Evolutionary conservation across 805 yeast species (phyloP).

Genomic region (Monosporozyma solicola): DNA sequence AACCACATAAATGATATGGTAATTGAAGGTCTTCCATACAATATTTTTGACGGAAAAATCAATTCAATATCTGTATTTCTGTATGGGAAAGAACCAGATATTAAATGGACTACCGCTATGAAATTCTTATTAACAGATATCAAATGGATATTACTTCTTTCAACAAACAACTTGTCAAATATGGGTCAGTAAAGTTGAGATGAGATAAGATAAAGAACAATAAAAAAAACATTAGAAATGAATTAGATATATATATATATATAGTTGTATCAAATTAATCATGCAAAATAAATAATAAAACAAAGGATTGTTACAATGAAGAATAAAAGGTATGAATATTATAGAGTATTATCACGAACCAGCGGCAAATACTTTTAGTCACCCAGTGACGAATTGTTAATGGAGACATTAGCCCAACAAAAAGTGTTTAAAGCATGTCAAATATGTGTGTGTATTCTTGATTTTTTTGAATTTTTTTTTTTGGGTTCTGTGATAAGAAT

Average conservation of each 20-base stretch:
- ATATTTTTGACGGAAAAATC: constrained; percentile 59
- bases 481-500: too few relatives aligned
- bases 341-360: too few relatives aligned
- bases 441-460: too few relatives aligned
- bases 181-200: background rate
- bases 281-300: background rate
- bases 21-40: constrained; percentile 54
- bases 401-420: too few relatives aligned
- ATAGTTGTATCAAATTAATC: background rate
- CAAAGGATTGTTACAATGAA: constrained; percentile 12
- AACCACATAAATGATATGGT: background rate
- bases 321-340: background rate
- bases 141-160: constrained; percentile 78
- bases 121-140: constrained; percentile 68
- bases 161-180: constrained; percentile 35
- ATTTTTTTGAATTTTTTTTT: too few relatives aligned
- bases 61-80: constrained; percentile 72
- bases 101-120: constrained; percentile 88
- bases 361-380: too few relatives aligned
- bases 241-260: background rate
- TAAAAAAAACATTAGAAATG: background rate
- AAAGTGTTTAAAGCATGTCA: too few relatives aligned
- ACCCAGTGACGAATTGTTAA: too few relatives aligned
- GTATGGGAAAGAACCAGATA: constrained; percentile 51
- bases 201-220: background rate